Conservation (phyloP, 2,329 filamentous ascomycete species). For the Drechslera avenae region DNA sequence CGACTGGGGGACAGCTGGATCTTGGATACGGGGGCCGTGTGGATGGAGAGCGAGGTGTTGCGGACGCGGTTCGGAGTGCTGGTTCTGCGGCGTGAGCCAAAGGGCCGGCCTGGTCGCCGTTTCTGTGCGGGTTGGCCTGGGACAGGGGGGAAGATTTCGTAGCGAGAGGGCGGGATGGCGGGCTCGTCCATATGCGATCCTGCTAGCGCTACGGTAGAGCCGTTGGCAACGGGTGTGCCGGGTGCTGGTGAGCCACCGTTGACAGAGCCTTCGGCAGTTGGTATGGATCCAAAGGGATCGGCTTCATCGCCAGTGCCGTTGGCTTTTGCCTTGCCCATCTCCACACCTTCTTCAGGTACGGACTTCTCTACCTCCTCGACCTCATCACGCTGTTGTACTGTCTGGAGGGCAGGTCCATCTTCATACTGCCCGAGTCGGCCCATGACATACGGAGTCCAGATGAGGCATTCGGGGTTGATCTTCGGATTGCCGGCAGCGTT, state of each 20-base stretch:
- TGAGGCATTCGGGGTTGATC: slow-evolving; percentile 77
- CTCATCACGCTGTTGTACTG: slow-evolving; percentile 85
- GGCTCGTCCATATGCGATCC: slow-evolving; percentile 40
- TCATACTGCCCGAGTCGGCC: slow-evolving; percentile 84
- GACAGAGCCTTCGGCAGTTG: slow-evolving; percentile 35
- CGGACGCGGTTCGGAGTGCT: slow-evolving; percentile 42
- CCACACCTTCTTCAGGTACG: slow-evolving; percentile 52
- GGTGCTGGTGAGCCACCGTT: slow-evolving; percentile 41
- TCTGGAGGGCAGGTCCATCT: slow-evolving; percentile 77
- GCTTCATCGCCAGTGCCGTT: slow-evolving; percentile 28
- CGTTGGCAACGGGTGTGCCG: slow-evolving; percentile 40
- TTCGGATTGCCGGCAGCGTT: slow-evolving; percentile 86
- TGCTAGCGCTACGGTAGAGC: slow-evolving; percentile 35
- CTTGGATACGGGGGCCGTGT: slow-evolving; percentile 40
- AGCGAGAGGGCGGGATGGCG: slow-evolving; percentile 70
- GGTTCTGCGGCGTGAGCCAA: slow-evolving; percentile 45
- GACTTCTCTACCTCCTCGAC: slow-evolving; percentile 55
- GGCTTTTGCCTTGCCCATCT: slow-evolving; percentile 41
- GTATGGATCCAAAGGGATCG: slow-evolving; percentile 24
- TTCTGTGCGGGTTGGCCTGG: slow-evolving; percentile 53
- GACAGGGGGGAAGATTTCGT: slow-evolving; percentile 77
- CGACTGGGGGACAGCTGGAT: slow-evolving; percentile 40
- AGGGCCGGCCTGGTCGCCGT: slow-evolving; percentile 46
- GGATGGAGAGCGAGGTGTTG: slow-evolving; percentile 32
- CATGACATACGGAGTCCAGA: slow-evolving; percentile 98